These are phyloP conservation scores for Exserohilum turcica DNA, from an alignment of 2,329 filamentous ascomycete species.

Conservation along the genomic window DNA sequence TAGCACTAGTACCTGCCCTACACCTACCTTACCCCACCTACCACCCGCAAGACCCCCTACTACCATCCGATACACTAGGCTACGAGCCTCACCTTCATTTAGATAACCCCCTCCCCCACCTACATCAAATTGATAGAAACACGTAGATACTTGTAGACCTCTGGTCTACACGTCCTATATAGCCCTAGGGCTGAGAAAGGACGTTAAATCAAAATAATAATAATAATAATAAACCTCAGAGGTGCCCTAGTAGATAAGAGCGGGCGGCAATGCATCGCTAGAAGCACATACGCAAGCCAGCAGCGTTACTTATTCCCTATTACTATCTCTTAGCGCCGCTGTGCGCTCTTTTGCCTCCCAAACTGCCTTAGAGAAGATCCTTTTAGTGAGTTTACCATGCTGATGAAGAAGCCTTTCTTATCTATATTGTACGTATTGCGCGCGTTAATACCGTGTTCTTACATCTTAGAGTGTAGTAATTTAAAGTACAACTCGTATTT, in stretches of 20 bases:
- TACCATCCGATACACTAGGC: too few species aligned
- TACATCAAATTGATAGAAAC: neutral
- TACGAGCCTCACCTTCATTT: too few species aligned
- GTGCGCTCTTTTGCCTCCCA: neutral
- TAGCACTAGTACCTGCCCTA: too few species aligned
- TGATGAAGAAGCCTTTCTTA: constrained; percentile 12
- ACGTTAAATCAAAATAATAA: neutral
- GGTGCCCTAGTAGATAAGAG: neutral
- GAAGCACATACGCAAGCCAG: neutral
- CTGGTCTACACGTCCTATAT: neutral
- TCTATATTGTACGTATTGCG: constrained; percentile 19
- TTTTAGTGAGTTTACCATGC: constrained; percentile 6
- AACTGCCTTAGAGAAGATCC: constrained; percentile 8
- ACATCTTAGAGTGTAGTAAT: constrained; percentile 11
- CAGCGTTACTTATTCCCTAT: neutral
- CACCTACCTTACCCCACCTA: too few species aligned
- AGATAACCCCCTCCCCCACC: too few species aligned
- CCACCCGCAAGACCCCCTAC: too few species aligned
- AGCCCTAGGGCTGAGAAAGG: too few species aligned
- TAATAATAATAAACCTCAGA: too few species aligned
- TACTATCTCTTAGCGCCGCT: neutral
- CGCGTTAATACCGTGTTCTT: constrained; percentile 6
- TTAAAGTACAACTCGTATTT: neutral
- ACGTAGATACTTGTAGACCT: neutral
- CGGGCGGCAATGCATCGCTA: neutral